Evolutionary conservation across 2,329 filamentous ascomycete species (phyloP), one percentile per base, ranked within the genome.

Genomic region (Rhynchosporium secalis): DNA sequence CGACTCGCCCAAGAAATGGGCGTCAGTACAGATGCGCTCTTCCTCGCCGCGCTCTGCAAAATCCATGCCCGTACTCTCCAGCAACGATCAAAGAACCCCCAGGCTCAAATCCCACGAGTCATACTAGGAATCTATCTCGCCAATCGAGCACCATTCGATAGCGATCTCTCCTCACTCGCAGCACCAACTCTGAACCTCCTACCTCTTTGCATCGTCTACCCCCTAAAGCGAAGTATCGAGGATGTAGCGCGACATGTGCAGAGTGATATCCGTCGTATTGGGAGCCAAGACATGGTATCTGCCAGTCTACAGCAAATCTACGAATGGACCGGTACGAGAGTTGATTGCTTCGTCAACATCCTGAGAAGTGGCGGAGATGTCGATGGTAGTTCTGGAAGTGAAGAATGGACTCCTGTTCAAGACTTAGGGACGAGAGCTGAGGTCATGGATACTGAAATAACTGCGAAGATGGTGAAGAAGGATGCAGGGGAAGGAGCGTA

Each of bases 261-360:
- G 71, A 69, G 70, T 0, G 90, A 96, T 69, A 75, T 96, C 0
- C 78, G 82, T 41, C 73, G 78, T 3, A 87, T 96, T 41, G 82
- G 80, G 26, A 80, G 68, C 31, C 75, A 76, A 1, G 81, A 79
- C 52, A 85, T 86, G 70, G 81, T 83, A 0, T 78, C 78, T 1
- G 86, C 85, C 0, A 85, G 85, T 1, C 76, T 96, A 1, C 85
- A 84, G 77, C 87, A 96, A 73, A 87, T 96, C 43, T 75, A 80
- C 26, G 75, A 80, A 15, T 96, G 92, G 92, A 94, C 90, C 0
- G 89, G 88, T 0, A 76, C 92, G 1, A 78, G 75, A 59, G 75
- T 96, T 1, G 83, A 90, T 68, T 86, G 83, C 0, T 94, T 91
- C 76, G 86, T 96, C 69, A 97, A 97, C 73, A 95, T 96, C 67